Percentiles rank a stretch among this genome's conserved stretches.
Conservation (phyloP, 257 asterid species). For the Echium plantagineum region DNA sequence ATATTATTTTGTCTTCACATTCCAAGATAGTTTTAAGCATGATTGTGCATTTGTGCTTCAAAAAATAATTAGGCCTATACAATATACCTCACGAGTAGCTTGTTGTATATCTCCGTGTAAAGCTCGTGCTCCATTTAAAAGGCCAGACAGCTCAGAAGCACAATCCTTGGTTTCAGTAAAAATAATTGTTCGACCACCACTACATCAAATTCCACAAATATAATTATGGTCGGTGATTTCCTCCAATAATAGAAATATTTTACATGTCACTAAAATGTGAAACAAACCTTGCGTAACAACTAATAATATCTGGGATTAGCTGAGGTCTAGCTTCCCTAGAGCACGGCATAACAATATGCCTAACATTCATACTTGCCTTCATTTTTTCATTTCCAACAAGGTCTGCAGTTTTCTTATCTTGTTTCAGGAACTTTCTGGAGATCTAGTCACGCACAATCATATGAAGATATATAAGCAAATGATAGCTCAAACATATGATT, state of each 20-base stretch:
- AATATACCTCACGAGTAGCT: constrained; percentile 78
- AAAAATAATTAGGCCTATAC: no score
- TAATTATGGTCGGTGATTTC: no score
- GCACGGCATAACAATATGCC: constrained; percentile 88
- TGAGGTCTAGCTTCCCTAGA: constrained; percentile 73
- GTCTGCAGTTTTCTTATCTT: constrained; percentile 75
- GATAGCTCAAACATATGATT: neutral
- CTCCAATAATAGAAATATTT: neutral
- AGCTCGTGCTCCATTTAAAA: constrained; percentile 90
- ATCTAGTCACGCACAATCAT: constrained; percentile 33
- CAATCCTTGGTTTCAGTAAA: constrained; percentile 87
- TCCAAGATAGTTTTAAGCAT: neutral
- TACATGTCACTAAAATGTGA: neutral
- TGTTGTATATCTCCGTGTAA: constrained; percentile 98
- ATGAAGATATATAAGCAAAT: neutral
- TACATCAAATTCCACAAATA: constrained; percentile 4
- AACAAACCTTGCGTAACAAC: constrained; percentile 84
- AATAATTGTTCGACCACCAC: constrained; percentile 91
- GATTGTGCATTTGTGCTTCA: neutral
- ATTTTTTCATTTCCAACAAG: constrained; percentile 94
- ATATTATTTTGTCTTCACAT: no score
- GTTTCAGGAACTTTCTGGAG: constrained; percentile 61
- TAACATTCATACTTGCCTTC: constrained; percentile 88
- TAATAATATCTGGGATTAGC: constrained; percentile 87
- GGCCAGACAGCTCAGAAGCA: constrained; percentile 83